Conservation (phyloP, 2,329 filamentous ascomycete species). For the Diaporthe sp. region DNA sequence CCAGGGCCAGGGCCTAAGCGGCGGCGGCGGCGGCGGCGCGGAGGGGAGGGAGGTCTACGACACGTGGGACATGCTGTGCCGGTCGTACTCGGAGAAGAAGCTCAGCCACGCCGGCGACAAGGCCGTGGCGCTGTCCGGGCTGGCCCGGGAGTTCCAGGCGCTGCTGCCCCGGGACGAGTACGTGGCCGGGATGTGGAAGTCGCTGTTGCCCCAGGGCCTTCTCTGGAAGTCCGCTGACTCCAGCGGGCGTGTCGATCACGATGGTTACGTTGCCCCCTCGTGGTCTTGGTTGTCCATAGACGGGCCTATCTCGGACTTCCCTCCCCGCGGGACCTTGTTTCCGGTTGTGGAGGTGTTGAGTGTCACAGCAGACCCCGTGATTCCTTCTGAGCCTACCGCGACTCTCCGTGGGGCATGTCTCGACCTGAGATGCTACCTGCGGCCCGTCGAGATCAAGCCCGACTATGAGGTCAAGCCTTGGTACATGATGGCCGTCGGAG, state of each 20-base stretch:
- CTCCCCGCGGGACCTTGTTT: background rate
- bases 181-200: slow-evolving; percentile 4
- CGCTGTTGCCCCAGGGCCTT: background rate
- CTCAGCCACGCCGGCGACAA: slow-evolving; percentile 17
- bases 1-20: background rate
- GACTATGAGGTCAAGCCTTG: slow-evolving; percentile 15
- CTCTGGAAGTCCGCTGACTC: slow-evolving; percentile 2
- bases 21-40: background rate
- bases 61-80: slow-evolving; percentile 9
- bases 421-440: slow-evolving; percentile 10
- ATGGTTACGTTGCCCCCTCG: background rate
- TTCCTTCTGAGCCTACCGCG: background rate
- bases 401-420: background rate
- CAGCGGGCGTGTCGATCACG: background rate
- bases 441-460: background rate
- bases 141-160: slow-evolving; percentile 14
- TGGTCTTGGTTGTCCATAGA: slow-evolving; percentile 27
- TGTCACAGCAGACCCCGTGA: background rate
- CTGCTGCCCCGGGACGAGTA: background rate
- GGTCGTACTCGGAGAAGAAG: slow-evolving; percentile 11
- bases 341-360: background rate
- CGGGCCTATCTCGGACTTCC: background rate
- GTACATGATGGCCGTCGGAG: slow-evolving; percentile 14
- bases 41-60: background rate
- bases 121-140: background rate